Evolutionary conservation across 1,284 basidiomycete genomes (phyloP), one percentile per base, ranked within the genome.

Genomic region (Pseudozyma pruni): DNA sequence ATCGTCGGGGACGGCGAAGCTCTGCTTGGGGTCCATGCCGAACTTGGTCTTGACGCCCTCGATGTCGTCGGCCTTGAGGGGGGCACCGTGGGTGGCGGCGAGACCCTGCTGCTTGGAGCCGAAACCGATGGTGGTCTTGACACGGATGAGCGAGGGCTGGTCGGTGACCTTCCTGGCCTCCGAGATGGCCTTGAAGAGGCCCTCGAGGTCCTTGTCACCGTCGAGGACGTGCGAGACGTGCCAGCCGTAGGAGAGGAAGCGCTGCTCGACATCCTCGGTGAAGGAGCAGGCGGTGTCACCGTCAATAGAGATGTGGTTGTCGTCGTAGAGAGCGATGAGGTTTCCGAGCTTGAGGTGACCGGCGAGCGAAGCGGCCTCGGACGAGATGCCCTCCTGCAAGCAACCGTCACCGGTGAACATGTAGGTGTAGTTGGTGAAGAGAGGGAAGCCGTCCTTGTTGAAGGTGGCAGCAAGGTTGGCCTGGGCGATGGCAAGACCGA

Each of bases 11-110:
- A 97, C 87, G 69, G 89, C 85, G 85, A 96, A 97, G 46, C 86
- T 87, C 84, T 91, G 84, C 63, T 91, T 88, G 35, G 91, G 86
- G 81, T 92, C 87, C 84, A 96, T 91, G 64, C 90, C 90, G 81
- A 91, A 91, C 85, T 91, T 91, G 79, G 86, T 85, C 88, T 97
- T 97, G 78, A 97, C 85, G 67, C 89, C 84, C 66, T 86, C 86
- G 54, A 95, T 91, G 83, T 97, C 94, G 82, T 97, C 94, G 32
- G 90, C 87, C 88, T 96, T 96, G 79, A 97, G 87, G 61, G 94
- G 91, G 90, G 81, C 70, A 76, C 94, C 94, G 84, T 97, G 94
- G 69, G 96, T 92, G 75, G 91, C 91, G 79, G 95, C 93, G 17
- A 91, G 92, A 74, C 94, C 94, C 85, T 93, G 90, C 81, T 89